Evolutionary conservation across 768 basidiomycete genomes (phyloP), one percentile per base, ranked within the genome.

Genomic region (Lentinula aciculospora): DNA sequence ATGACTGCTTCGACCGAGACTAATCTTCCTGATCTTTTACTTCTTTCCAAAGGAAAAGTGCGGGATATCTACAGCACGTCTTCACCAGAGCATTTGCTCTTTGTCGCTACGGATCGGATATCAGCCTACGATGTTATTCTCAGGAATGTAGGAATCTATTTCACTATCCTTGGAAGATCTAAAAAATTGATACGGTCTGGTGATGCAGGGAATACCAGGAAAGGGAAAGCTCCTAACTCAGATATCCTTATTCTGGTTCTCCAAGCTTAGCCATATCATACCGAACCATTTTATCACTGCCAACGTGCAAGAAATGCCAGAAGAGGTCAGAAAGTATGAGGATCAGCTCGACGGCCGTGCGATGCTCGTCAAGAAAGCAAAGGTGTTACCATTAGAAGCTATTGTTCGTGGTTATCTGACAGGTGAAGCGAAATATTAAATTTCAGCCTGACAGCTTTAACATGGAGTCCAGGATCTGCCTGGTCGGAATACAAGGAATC

Each of bases 61-160:
- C 85, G 97, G 57, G 96, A 98, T 71, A 87, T 99, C 67, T 98
- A 99, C 73, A 65, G 81, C 31, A 86, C 84, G 12, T 85, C 87
- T 4, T 84, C 83, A 5, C 78, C 81, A 21, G 79, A 85, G 53
- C 80, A 83, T 62, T 81, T 99, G 19, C 81, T 99, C 40, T 98
- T 98, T 68, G 88, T 98, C 58, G 95, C 96, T 10, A 88, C 91
- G 9, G 97, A 99, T 73, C 81, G 97, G 61, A 96, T 98, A 68
- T 96, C 92, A 19, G 95, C 95, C 0, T 98, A 92, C 76, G 96
- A 99, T 78, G 89, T 97, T 63, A 87, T 98, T 67, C 81, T 99
- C 61, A 84, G 85, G 68, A 94, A 96, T 72, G 96, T 98, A 68
- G 65, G 92, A 78, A 57, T 58, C 6, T 56, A 44, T 32, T 49